Conservation (phyloP, 441 rosid genomes). For the Jatropha podagrica region DNA sequence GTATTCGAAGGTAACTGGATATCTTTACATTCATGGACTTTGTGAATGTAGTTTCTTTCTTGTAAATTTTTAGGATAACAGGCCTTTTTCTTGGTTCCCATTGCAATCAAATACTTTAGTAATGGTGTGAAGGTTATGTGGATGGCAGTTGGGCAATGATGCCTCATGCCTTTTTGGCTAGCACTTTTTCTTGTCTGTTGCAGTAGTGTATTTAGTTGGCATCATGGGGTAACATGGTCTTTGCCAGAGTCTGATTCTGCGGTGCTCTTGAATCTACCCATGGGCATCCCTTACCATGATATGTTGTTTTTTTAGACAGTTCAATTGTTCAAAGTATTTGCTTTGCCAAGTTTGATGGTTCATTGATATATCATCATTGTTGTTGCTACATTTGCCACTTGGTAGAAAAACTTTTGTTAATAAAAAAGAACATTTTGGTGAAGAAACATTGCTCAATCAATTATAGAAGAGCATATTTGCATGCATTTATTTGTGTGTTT, state of each 20-base stretch:
- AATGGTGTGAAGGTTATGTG: not conserved
- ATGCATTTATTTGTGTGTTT: not conserved
- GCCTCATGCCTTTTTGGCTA: not conserved
- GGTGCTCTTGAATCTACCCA: not conserved
- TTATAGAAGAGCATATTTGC: not conserved
- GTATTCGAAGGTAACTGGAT: conserved; percentile 55
- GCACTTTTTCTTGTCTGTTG: not conserved
- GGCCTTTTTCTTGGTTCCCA: not conserved
- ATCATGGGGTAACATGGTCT: not conserved
- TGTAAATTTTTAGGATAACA: not conserved
- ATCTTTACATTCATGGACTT: conserved; percentile 9
- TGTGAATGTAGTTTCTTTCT: not conserved
- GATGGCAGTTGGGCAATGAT: not conserved
- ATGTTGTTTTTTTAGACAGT: not conserved
- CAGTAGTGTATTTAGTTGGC: not conserved
- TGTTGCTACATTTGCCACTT: not conserved
- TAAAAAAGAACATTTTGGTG: not conserved
- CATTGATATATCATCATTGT: not conserved
- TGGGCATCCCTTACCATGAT: not conserved
- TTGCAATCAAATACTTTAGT: not conserved
- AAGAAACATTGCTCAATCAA: conserved; percentile 6
- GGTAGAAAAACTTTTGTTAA: conserved; percentile 1
- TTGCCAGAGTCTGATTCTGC: not conserved
- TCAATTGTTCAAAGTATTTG: conserved; percentile 6
- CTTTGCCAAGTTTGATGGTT: not conserved